phyloP scores from a whole-genome alignment of 2,329 filamentous ascomycete species.

The Moelleriella libera region DNA sequence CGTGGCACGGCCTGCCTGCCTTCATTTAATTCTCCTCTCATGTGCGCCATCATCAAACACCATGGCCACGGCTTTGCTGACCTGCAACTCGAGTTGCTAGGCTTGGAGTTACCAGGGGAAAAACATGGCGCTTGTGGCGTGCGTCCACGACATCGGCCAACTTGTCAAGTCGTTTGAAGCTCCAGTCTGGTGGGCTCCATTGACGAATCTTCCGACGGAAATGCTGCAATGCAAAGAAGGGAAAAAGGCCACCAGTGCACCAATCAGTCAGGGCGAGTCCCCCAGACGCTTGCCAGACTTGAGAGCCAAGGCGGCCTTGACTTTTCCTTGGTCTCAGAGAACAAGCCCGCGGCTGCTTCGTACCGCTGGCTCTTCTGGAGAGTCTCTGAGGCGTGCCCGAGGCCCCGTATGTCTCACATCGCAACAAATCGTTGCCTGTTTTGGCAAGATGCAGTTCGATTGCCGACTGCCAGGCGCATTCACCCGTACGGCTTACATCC shows the following conservation, averaged over 20 bases:
- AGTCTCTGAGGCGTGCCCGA: no score
- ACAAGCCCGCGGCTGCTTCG: background rate
- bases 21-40: no score
- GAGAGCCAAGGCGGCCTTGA: no score
- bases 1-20: no score
- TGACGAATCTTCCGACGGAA: slow-evolving; percentile 1
- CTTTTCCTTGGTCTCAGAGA: no score
- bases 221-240: background rate
- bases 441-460: background rate
- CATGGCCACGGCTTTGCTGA: no score
- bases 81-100: no score
- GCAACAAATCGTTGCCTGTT: background rate
- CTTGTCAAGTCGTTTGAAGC: background rate
- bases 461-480: background rate
- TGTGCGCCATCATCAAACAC: no score
- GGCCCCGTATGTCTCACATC: no score
- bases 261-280: background rate
- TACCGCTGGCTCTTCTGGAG: no score
- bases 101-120: no score
- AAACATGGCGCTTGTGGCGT: background rate
- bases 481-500: background rate
- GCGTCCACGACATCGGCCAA: background rate
- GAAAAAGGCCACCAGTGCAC: background rate
- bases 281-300: background rate
- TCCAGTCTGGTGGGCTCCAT: background rate